These are phyloP conservation scores for Plasmodium coatneyi DNA, from an alignment of 169 alveolate genomes.

Conservation along the genomic window DNA sequence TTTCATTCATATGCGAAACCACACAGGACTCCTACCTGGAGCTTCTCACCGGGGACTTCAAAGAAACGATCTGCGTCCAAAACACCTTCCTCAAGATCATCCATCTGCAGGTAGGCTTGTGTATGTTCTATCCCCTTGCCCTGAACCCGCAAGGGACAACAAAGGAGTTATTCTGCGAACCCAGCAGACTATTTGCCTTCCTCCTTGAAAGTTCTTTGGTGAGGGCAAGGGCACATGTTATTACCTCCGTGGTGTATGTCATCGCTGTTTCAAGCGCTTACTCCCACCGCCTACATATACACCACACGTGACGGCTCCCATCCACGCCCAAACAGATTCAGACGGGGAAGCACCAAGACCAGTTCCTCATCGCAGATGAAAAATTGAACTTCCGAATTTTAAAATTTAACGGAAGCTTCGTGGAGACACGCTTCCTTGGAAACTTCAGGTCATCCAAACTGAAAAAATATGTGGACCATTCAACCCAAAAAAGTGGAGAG, in stretches of 20 bases:
- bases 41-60: conserved; percentile 22
- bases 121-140: background rate
- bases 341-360: conserved; percentile 13
- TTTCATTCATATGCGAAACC: background rate
- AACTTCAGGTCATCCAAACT: conserved; percentile 20
- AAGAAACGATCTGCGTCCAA: conserved; percentile 31
- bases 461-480: background rate
- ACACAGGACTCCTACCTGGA: conserved; percentile 49
- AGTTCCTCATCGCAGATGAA: conserved; percentile 45
- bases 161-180: background rate
- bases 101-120: conserved; percentile 29
- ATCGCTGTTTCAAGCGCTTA: background rate
- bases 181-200: background rate
- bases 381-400: conserved; percentile 46
- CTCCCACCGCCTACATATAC: background rate
- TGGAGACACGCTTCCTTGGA: conserved; percentile 30
- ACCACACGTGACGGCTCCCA: no score
- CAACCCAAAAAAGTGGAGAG: background rate
- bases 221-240: background rate
- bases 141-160: background rate
- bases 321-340: conserved; percentile 4
- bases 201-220: background rate
- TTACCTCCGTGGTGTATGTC: background rate
- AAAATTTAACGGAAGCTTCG: conserved; percentile 23
- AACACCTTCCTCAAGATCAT: conserved; percentile 56